Conservation (phyloP, 2,329 filamentous ascomycete genomes). For the Botrytis tulipae region DNA sequence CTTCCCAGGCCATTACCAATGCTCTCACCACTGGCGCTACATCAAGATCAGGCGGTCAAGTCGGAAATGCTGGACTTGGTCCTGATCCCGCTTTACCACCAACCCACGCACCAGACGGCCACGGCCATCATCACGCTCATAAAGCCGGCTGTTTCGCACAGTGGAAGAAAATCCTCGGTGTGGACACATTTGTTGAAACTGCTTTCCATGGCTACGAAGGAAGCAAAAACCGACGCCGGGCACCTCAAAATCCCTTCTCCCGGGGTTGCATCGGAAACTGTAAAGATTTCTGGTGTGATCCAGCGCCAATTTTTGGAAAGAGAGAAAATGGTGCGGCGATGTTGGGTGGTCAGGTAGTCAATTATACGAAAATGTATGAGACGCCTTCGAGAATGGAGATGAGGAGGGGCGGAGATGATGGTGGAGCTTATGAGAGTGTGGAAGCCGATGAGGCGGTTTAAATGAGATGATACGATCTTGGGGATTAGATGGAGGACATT, state of each 20-base stretch:
- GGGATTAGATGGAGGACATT: background rate
- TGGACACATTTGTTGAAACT: conserved; percentile 92
- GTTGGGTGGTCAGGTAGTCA: conserved; percentile 74
- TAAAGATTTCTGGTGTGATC: conserved; percentile 94
- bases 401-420: conserved; percentile 27
- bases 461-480: conserved; percentile 8
- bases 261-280: conserved; percentile 84
- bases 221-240: conserved; percentile 48
- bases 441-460: conserved; percentile 36
- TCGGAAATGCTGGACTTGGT: conserved; percentile 64
- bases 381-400: conserved; percentile 50
- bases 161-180: conserved; percentile 81
- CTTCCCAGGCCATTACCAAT: conserved; percentile 61
- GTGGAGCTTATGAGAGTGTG: conserved; percentile 35
- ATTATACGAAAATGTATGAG: conserved; percentile 91
- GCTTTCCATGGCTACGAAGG: conserved; percentile 69
- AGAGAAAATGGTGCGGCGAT: conserved; percentile 72
- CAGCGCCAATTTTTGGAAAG: conserved; percentile 74
- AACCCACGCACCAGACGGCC: conserved; percentile 39
- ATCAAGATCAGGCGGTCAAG: conserved; percentile 64
- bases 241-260: conserved; percentile 75
- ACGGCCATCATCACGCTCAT: conserved; percentile 44
- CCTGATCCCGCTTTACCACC: conserved; percentile 55
- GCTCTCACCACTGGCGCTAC: conserved; percentile 72
- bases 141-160: conserved; percentile 68